Evolutionary conservation across 257 asterid species (phyloP).

Genomic region (Solanum bukasovii): DNA sequence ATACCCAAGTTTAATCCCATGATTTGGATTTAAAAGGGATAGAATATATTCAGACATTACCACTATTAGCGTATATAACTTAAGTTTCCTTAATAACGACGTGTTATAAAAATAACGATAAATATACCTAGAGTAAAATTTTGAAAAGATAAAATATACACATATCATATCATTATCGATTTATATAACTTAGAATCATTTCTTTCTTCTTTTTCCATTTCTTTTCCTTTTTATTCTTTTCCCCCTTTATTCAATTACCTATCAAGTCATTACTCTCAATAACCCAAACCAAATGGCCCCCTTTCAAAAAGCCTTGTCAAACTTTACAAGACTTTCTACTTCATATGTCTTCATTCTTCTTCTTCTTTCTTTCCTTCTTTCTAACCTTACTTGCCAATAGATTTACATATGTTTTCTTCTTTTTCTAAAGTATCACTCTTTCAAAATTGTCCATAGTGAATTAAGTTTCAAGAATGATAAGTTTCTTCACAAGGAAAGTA

Average conservation of each 20-base stretch:
- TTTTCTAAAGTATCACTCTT: background rate
- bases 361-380: background rate
- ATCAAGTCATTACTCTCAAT: constrained; percentile 3
- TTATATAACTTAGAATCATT: background rate
- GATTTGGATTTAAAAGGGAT: background rate
- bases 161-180: background rate
- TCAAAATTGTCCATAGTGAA: background rate
- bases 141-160: background rate
- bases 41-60: background rate
- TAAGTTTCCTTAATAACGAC: background rate
- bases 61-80: no score
- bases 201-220: background rate
- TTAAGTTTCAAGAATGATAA: background rate
- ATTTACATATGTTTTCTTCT: background rate
- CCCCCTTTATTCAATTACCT: background rate
- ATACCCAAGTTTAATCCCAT: background rate
- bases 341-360: constrained; percentile 1
- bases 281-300: constrained; percentile 23
- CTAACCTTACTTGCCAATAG: background rate
- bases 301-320: constrained; percentile 24
- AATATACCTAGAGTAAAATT: background rate
- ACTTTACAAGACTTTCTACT: constrained; percentile 27
- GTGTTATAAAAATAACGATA: background rate
- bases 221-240: background rate
- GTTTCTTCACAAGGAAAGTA: constrained; percentile 1